Conservation (phyloP, 257 asterid genomes). For the Fraxinus cuspidata region DNA sequence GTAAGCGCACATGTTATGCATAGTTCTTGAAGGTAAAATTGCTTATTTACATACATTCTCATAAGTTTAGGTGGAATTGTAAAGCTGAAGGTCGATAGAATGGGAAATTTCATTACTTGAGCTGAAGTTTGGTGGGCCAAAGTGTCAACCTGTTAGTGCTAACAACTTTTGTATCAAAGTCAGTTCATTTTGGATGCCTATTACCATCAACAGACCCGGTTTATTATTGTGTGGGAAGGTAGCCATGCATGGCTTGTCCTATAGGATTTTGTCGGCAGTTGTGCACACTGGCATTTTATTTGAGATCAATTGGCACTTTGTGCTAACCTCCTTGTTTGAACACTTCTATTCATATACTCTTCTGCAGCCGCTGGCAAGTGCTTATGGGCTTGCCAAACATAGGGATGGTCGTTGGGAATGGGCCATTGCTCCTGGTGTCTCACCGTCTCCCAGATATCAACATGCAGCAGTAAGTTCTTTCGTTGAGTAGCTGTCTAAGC, state of each 20-base stretch:
- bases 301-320: conserved; percentile 7
- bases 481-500: conserved; percentile 7
- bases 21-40: background rate
- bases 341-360: conserved; percentile 9
- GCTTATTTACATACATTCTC: background rate
- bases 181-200: background rate
- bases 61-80: background rate
- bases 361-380: conserved; percentile 92
- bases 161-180: background rate
- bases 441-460: conserved; percentile 98
- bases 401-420: conserved; percentile 99
- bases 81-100: conserved; percentile 15
- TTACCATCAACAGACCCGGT: background rate
- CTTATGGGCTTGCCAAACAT: conserved; percentile 98
- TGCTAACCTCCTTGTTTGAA: conserved; percentile 18
- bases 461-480: conserved; percentile 87
- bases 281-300: conserved; percentile 19
- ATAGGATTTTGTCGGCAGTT: conserved; percentile 11
- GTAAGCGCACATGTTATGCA: background rate
- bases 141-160: background rate
- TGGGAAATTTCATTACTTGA: background rate
- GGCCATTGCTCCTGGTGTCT: conserved; percentile 99
- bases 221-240: conserved; percentile 1
- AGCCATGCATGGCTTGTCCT: background rate
- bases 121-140: conserved; percentile 9